These are phyloP conservation scores for Aquilaria malaccensis DNA, from an alignment of 345 rosid species.

Conservation along the genomic window DNA sequence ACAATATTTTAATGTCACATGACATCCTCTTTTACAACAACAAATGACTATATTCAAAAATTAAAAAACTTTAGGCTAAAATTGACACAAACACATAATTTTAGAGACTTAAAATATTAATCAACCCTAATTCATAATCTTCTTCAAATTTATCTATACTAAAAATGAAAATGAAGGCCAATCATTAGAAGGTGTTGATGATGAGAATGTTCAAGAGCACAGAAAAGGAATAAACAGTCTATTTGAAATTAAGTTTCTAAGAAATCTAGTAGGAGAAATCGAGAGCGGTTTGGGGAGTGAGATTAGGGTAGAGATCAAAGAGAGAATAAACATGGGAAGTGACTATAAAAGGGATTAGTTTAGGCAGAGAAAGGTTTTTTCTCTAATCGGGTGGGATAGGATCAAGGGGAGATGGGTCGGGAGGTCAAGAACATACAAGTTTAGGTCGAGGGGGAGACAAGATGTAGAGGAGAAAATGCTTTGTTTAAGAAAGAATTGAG, in stretches of 20 bases:
- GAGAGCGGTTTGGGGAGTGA: slow-evolving; percentile 29
- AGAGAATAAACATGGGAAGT: slow-evolving; percentile 38
- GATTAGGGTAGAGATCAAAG: slow-evolving; percentile 22
- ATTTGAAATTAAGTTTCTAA: slow-evolving; percentile 33
- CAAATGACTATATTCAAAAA: no score
- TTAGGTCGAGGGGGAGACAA: slow-evolving; percentile 16
- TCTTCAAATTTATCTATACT: no score
- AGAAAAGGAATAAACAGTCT: slow-evolving; percentile 34
- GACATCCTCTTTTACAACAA: no score
- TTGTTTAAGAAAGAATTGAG: not conserved
- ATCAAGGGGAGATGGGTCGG: slow-evolving; percentile 30
- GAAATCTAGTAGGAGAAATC: slow-evolving; percentile 49
- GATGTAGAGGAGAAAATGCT: slow-evolving; percentile 12
- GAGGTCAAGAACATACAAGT: slow-evolving; percentile 19
- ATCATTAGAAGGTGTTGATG: slow-evolving; percentile 9
- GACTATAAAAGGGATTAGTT: slow-evolving; percentile 26
- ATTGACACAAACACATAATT: no score
- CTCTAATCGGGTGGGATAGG: slow-evolving; percentile 43
- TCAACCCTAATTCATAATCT: no score
- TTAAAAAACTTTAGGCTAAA: no score
- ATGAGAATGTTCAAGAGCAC: slow-evolving; percentile 35
- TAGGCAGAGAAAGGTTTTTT: slow-evolving; percentile 29
- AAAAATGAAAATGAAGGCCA: no score
- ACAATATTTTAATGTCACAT: no score
- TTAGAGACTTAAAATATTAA: no score